Conservation (phyloP, 1,284 basidiomycete genomes). For the Amylostereum chailletii region DNA sequence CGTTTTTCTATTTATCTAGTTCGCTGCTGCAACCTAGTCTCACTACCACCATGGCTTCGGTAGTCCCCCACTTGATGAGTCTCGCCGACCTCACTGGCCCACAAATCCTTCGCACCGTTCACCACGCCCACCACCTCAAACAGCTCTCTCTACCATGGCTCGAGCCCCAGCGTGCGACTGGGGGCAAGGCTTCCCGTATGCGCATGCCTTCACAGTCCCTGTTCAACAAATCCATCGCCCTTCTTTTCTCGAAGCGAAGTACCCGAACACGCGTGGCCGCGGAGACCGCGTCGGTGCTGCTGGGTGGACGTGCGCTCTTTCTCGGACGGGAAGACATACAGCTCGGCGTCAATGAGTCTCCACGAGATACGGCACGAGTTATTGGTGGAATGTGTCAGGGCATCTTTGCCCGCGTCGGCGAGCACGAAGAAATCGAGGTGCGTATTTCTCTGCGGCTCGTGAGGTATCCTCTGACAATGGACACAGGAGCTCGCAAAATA, state of each 20-base stretch:
- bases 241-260: slow-evolving; percentile 90
- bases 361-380: slow-evolving; percentile 81
- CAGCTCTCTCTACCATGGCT: slow-evolving; percentile 51
- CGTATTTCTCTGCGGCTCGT: slow-evolving; percentile 12
- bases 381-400: slow-evolving; percentile 94
- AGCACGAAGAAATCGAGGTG: slow-evolving; percentile 89
- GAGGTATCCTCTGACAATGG: background rate
- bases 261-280: slow-evolving; percentile 88
- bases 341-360: slow-evolving; percentile 89
- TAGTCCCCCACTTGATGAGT: slow-evolving; percentile 70
- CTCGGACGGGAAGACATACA: slow-evolving; percentile 91
- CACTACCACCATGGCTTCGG: slow-evolving; percentile 17
- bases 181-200: slow-evolving; percentile 27
- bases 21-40: background rate
- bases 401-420: slow-evolving; percentile 93
- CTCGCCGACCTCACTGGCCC: slow-evolving; percentile 72
- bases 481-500: slow-evolving; percentile 77
- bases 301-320: slow-evolving; percentile 91
- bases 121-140: slow-evolving; percentile 60
- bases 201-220: slow-evolving; percentile 64
- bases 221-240: slow-evolving; percentile 75
- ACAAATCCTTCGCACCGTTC: slow-evolving; percentile 60
- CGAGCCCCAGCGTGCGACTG: slow-evolving; percentile 28
- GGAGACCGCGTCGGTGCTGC: slow-evolving; percentile 69
- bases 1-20: too few relatives aligned